A percentile compares a stretch with the other conserved stretches of the same genome.
These are phyloP conservation scores for Piper longum DNA, from an alignment of 164 flowering plant genomes.

Conservation along the genomic window DNA sequence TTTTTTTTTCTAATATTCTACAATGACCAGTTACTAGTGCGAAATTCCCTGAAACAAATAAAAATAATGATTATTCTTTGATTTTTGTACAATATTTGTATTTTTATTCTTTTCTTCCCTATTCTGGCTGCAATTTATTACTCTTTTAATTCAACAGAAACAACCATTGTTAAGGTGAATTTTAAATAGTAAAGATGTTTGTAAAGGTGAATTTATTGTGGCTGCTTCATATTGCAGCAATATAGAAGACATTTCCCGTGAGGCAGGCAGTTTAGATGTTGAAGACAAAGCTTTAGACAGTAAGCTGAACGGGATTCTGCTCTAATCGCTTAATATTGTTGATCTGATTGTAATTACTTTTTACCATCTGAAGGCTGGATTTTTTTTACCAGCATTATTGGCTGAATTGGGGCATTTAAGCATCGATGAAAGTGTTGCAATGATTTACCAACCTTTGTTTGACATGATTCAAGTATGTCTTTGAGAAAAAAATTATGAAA, in stretches of 20 bases:
- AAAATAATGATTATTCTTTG: too few relatives aligned
- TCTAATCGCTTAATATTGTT: background rate
- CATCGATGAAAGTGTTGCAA: conserved; percentile 16
- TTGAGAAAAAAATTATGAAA: background rate
- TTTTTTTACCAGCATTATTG: conserved; percentile 41
- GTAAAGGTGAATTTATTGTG: background rate
- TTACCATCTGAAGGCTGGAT: background rate
- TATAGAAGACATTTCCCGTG: conserved; percentile 93
- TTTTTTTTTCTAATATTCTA: too few relatives aligned
- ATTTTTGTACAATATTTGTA: background rate
- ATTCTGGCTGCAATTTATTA: background rate
- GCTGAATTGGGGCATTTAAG: conserved; percentile 59
- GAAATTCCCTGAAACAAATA: too few relatives aligned
- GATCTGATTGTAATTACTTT: background rate
- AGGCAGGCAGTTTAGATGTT: conserved; percentile 76
- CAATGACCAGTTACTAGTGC: too few relatives aligned
- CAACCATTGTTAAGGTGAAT: background rate
- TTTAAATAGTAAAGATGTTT: background rate
- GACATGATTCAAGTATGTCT: conserved; percentile 62
- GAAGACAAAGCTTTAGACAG: conserved; percentile 65
- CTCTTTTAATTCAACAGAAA: background rate
- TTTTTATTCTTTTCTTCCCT: background rate
- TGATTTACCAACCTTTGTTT: conserved; percentile 55
- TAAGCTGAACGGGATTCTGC: conserved; percentile 18
- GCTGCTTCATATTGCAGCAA: conserved; percentile 34